Evolutionary conservation across 1,284 basidiomycete species (phyloP), one percentile per base, ranked within the genome.

Genomic region (Leccinum subrobustum): DNA sequence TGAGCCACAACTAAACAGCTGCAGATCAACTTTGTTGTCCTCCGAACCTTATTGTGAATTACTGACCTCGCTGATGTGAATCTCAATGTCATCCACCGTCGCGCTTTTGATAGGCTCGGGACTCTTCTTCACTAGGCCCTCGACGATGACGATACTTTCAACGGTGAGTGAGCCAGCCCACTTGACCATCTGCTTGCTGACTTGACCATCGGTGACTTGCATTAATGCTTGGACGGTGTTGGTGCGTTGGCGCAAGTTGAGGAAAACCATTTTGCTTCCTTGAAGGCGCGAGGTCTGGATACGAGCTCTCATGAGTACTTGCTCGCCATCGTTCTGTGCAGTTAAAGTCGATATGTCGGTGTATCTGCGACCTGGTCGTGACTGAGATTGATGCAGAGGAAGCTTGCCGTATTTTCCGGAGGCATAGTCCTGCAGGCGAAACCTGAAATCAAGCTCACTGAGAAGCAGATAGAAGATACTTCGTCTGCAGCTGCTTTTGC

Each of bases 141-240:
- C 90, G 8, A 98, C 91, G 35, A 95, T 85, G 8, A 99, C 92
- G 67, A 99, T 95, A 60, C 92, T 93, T 79, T 99, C 97, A 65
- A 87, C 83, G 39, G 89, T 81, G 55, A 99, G 80, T 44, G 85
- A 74, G 20, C 88, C 87, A 16, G 91, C 87, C 90, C 92, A 99
- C 77, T 96, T 98, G 59, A 95, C 86, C 97, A 99, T 99, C 76
- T 97, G 95, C 76, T 96, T 97, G 65, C 95, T 98, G 16, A 99
- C 84, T 70, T 89, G 90, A 61, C 89, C 91, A 23, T 89, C 86
- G 39, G 91, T 81, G 52, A 92, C 86, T 47, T 83, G 80, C 54
- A 98, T 79, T 16, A 98, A 80, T 47, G 92, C 95, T 76, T 99
- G 97, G 4, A 99, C 88, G 2, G 96, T 93, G 72, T 93, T 84